Conservation (phyloP, 495 filamentous ascomycete species). For the Elaphomyces granulatus region DNA sequence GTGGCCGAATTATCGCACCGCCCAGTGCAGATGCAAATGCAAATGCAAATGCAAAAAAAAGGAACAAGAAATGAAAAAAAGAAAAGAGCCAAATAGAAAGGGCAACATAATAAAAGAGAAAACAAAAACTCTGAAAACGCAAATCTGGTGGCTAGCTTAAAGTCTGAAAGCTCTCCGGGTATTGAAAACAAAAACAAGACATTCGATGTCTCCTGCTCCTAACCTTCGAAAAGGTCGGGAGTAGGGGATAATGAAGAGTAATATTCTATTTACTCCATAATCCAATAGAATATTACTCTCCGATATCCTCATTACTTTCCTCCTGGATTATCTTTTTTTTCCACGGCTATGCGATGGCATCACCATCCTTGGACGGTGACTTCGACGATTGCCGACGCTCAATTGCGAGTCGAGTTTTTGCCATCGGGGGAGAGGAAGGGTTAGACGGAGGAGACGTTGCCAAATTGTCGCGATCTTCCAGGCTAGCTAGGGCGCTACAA, state of each 20-base stretch:
- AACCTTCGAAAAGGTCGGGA: slow-evolving; percentile 22
- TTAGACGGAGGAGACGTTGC: slow-evolving; percentile 45
- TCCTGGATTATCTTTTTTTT: too few species aligned
- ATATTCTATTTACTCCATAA: too few species aligned
- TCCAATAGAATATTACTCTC: too few species aligned
- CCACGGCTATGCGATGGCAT: slow-evolving; percentile 35
- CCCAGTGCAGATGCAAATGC: not conserved
- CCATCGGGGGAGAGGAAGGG: slow-evolving; percentile 40
- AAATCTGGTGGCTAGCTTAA: slow-evolving; percentile 11
- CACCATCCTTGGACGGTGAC: slow-evolving; percentile 34
- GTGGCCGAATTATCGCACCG: slow-evolving; percentile 1
- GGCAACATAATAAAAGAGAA: too few species aligned
- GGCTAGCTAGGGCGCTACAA: slow-evolving; percentile 40
- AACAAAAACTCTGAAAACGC: too few species aligned
- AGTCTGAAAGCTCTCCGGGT: slow-evolving; percentile 3
- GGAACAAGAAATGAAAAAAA: too few species aligned
- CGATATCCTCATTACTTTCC: too few species aligned
- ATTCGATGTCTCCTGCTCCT: slow-evolving; percentile 7
- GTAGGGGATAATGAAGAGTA: too few species aligned
- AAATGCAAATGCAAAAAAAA: too few species aligned
- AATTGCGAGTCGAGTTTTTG: slow-evolving; percentile 37
- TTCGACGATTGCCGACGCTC: slow-evolving; percentile 35
- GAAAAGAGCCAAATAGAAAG: too few species aligned
- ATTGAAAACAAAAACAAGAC: not conserved
- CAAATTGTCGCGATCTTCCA: slow-evolving; percentile 43